Evolutionary conservation across 345 rosid genomes (phyloP), one percentile per base, ranked within the genome.

Genomic region (Jatropha curcas): DNA sequence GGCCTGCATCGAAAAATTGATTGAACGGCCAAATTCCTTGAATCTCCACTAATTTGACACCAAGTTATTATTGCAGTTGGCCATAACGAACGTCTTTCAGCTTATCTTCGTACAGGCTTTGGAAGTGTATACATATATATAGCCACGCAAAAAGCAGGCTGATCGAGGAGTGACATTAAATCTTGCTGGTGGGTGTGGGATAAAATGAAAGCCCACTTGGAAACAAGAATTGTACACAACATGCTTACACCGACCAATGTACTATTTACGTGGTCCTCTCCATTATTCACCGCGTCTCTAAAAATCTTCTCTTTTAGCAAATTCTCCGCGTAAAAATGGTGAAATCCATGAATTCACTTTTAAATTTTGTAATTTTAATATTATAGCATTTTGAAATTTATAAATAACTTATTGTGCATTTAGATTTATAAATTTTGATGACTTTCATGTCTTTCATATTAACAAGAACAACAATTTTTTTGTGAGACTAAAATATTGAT

Each of bases 181-280:
- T 71, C 75, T 51, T 71, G 68, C 17, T 71, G 68, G 60, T 71
- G 68, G 68, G 35, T 61, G 35, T 61, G 60, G 51, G 67, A 46
- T 34, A 10, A n/a, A n/a, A 31, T 60, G 50, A 60, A n/a, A 39
- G 16, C 45, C 65, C 74, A 71, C 67, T 60, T 41, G 27, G 66
- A n/a, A 5, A 33, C 46, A 33, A 48, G 39, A 71, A 39, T 27
- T 67, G 16, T 43, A 39, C 2, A 63, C 16, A 63, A 27, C 67
- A 63, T 63, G 16, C 33, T 24, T 27, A 1, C 28, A 63, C 51
- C 67, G 48, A 39, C 45, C 7, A 12, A 0, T 30, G 65, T 61
- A 61, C 30, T n/a, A 11, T 12, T n/a, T n/a, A n/a, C n/a, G 34
- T 64, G 53, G 28, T 64, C 34, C 6, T 13, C n/a, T 64, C 28